Conservation (phyloP, 176 grass and related monocot species). For the Canna indica region DNA sequence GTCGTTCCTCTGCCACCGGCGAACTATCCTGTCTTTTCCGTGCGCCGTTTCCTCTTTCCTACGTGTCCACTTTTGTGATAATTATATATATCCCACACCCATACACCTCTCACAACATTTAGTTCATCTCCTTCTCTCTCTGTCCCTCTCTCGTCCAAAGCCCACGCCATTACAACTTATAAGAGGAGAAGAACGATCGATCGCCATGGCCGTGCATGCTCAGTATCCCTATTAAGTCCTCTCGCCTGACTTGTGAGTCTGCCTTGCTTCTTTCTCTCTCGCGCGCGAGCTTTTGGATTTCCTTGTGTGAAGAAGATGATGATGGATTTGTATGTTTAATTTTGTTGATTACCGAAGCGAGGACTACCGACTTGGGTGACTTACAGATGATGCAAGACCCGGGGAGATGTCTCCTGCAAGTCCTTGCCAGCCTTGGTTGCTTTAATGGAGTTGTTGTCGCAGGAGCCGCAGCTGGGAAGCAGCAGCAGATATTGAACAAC, state of each 20-base stretch:
- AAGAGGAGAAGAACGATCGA: not conserved
- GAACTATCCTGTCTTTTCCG: not conserved
- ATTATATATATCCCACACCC: not conserved
- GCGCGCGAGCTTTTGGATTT: too few species aligned
- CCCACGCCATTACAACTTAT: not conserved
- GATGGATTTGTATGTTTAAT: too few species aligned
- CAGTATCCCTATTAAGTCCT: not conserved
- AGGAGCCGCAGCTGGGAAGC: not conserved
- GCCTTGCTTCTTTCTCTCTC: too few species aligned
- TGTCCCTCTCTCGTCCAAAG: not conserved
- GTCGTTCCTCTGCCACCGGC: too few species aligned
- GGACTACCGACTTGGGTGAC: not conserved
- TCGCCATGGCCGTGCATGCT: conserved; percentile 37
- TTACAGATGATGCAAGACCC: not conserved
- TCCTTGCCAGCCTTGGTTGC: not conserved
- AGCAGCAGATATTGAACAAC: conserved; percentile 18
- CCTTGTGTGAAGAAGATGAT: too few species aligned
- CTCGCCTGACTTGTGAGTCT: too few species aligned
- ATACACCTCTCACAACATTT: not conserved
- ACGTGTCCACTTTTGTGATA: not conserved
- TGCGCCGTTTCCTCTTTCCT: not conserved
- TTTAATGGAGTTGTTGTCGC: conserved; percentile 10
- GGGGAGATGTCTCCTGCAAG: not conserved
- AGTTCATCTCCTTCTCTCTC: not conserved
- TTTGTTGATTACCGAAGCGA: not conserved